Base-by-base conservation (phyloP, 106 monocot species). In the Xerophyta viscosa region DNA sequence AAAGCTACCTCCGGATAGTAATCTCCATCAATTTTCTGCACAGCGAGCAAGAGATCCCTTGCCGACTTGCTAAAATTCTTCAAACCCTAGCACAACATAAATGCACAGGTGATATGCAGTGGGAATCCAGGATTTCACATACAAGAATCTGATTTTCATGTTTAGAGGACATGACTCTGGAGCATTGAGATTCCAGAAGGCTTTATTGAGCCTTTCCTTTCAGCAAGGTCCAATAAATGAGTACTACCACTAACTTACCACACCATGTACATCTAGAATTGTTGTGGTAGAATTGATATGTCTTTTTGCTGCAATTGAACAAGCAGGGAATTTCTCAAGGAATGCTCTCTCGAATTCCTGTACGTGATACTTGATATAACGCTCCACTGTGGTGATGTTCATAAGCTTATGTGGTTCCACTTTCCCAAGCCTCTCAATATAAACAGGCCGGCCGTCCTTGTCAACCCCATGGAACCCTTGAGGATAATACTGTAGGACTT, bases 401-500 rank as follows among this genome's bases (percentile, higher is more conserved):
- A 89, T 82, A 45, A 98, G 85, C 56, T 82, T 98, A 58, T 54
- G 73, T 27, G 89, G 86, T 33, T 98, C 96, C 37, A 90, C 86
- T 66, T 77, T 79, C 46, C 89, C 88, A 30, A 98, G 76, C 52
- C 72, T 82, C 73, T 98, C 96, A 52, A 98, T 80, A 42, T 98
- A 98, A 1, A 98, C 68, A 15, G 96, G 96, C 48, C 96, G 81
- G 50, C 96, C 96, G n/a, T 82, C 89, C 63, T 64, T 85, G 57
- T 98, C 96, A 36, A 89, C 76, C 68, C 96, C 96, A 85, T 98
- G 96, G 49, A 89, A 90, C 6, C 89, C 78, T 43, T 98, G 96
- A 27, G 96, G 96, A 66, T 98, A 98, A 41, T 86, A 71, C 1
- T 31, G 66, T 49, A 86, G 66, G 25, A 98, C 96, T 50, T 98